Evolutionary conservation across 23 red algal genomes (phyloP).

Genomic region (Gracilaria vermiculophylla): DNA sequence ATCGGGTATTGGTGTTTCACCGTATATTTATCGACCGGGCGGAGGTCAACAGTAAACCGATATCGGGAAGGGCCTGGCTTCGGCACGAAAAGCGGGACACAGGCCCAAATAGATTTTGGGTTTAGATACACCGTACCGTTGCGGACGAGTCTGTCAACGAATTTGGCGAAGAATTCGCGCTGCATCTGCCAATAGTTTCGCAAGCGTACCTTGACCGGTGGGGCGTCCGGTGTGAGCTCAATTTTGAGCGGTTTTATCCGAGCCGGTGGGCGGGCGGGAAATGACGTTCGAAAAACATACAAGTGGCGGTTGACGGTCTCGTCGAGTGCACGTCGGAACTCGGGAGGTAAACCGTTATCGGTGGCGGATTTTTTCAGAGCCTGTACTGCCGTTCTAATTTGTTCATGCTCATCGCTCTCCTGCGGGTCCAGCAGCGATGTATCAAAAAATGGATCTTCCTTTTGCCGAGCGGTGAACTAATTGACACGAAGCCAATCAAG

Average conservation of each 20-base stretch:
- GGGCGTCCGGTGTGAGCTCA: not conserved
- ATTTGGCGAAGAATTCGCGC: not conserved
- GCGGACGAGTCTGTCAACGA: not conserved
- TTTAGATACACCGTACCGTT: not conserved
- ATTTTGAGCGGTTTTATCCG: not conserved
- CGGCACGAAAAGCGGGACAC: not conserved
- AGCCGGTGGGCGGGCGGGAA: not conserved
- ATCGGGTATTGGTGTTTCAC: constrained; percentile 13
- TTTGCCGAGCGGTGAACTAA: not conserved
- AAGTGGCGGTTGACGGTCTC: not conserved
- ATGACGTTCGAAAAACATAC: not conserved
- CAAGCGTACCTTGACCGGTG: not conserved
- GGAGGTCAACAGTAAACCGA: constrained; percentile 11
- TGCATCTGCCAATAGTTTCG: constrained; percentile 22
- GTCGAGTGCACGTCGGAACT: not conserved
- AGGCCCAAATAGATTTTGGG: constrained; percentile 1
- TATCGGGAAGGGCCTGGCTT: not conserved
- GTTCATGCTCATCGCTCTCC: not conserved
- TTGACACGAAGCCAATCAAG: not conserved
- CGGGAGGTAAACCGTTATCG: not conserved
- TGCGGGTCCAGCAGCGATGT: constrained; percentile 1
- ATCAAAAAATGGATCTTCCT: not conserved
- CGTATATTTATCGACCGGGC: not conserved
- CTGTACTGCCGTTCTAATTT: not conserved
- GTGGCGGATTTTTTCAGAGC: not conserved